These are phyloP conservation scores for Hydnomerulius pinastri DNA, from an alignment of 768 basidiomycete genomes.

Conservation along the genomic window DNA sequence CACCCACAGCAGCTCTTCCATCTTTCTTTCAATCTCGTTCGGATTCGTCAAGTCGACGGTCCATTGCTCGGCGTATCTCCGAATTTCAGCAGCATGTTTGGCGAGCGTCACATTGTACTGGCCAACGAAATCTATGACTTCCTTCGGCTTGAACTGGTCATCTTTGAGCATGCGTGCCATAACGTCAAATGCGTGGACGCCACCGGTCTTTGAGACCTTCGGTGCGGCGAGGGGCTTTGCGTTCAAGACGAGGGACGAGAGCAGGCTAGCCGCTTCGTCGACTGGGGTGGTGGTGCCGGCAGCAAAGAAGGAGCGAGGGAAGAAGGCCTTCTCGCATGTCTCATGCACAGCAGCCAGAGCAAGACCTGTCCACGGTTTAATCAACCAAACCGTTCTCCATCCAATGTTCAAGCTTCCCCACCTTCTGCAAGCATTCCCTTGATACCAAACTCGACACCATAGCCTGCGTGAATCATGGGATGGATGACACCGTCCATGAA, in stretches of 20 bases:
- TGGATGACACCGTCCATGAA: conserved; percentile 54
- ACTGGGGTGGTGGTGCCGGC: not conserved
- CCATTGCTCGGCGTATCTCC: conserved; percentile 42
- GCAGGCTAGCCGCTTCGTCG: not conserved
- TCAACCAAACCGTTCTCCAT: not conserved
- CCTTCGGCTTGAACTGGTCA: conserved; percentile 24
- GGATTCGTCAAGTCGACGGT: conserved; percentile 36
- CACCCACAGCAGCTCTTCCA: conserved; percentile 65
- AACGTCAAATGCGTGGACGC: conserved; percentile 46
- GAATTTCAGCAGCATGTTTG: conserved; percentile 1
- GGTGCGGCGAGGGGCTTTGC: not conserved
- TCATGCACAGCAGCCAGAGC: conserved; percentile 25
- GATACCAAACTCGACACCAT: conserved; percentile 63
- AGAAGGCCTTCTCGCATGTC: conserved; percentile 39
- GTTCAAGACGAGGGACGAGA: conserved; percentile 14
- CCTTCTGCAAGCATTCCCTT: conserved; percentile 67
- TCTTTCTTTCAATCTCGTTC: conserved; percentile 49
- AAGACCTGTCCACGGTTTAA: conserved; percentile 19
- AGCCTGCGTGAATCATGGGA: conserved; percentile 61
- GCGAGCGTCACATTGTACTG: conserved; percentile 12
- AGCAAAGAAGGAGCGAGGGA: conserved; percentile 11
- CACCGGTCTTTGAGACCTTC: not conserved
- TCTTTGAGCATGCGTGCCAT: conserved; percentile 55
- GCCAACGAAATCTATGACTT: conserved; percentile 16
- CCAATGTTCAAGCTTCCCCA: conserved; percentile 12